phyloP scores from a whole-genome alignment of 495 filamentous ascomycete species.

The Penicillium riverlandense region DNA sequence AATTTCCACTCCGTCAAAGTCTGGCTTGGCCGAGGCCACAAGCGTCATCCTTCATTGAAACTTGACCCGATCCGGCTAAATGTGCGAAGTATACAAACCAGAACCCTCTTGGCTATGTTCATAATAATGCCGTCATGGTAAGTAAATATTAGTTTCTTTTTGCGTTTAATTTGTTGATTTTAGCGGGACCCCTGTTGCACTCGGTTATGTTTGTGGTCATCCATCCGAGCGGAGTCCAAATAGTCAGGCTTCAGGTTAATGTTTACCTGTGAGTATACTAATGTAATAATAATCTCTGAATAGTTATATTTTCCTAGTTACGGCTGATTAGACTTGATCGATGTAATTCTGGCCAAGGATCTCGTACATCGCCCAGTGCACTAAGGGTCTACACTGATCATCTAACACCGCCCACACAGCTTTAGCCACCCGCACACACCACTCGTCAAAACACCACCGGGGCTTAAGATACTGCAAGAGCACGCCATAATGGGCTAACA shows the following conservation, averaged over 20 bases:
- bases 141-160: slow-evolving; percentile 48
- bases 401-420: slow-evolving; percentile 33
- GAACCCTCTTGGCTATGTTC: slow-evolving; percentile 50
- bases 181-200: slow-evolving; percentile 45
- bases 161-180: slow-evolving; percentile 52
- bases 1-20: no score
- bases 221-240: slow-evolving; percentile 23
- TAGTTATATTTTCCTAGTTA: no score
- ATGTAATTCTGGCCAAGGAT: slow-evolving; percentile 25
- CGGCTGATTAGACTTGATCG: slow-evolving; percentile 3
- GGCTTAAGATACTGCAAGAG: slow-evolving; percentile 32
- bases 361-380: slow-evolving; percentile 27
- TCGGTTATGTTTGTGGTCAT: slow-evolving; percentile 42
- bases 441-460: slow-evolving; percentile 43
- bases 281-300: no score
- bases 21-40: no score
- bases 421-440: slow-evolving; percentile 27
- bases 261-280: no score
- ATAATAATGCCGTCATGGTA: slow-evolving; percentile 41
- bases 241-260: no score
- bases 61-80: background rate
- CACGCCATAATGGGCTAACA: slow-evolving; percentile 42
- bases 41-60: no score
- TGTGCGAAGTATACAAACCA: background rate
- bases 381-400: slow-evolving; percentile 28